These are phyloP conservation scores for Penicillium cosmopolitanum DNA, from an alignment of 495 filamentous ascomycete species.

Conservation along the genomic window DNA sequence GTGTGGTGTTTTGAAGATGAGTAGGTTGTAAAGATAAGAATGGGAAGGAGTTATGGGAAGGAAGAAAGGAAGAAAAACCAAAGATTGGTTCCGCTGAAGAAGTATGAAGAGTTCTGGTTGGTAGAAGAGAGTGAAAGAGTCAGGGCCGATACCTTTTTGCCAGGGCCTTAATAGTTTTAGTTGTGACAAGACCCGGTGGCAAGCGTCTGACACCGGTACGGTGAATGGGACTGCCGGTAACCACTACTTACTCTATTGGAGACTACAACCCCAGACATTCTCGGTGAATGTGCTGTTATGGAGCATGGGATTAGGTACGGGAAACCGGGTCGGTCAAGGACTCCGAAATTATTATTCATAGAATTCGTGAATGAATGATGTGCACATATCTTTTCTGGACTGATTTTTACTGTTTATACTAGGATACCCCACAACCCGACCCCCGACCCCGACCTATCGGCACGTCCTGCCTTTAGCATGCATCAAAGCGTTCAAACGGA, in stretches of 20 bases:
- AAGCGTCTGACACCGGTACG: slow-evolving; percentile 32
- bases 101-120: not conserved
- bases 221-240: slow-evolving; percentile 13
- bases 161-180: slow-evolving; percentile 8
- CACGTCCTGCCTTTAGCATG: slow-evolving; percentile 6
- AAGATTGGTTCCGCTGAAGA: not conserved
- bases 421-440: slow-evolving; percentile 12
- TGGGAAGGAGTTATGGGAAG: not conserved
- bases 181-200: slow-evolving; percentile 26
- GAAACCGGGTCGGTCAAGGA: slow-evolving; percentile 3
- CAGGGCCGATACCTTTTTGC: not conserved
- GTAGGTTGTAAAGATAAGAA: not conserved
- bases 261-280: not conserved
- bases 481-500: not conserved
- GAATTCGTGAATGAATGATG: not conserved
- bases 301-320: not conserved
- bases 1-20: not conserved
- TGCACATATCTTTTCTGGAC: too few relatives aligned
- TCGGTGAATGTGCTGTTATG: not conserved
- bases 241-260: not conserved
- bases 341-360: slow-evolving; percentile 16
- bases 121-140: not conserved
- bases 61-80: not conserved
- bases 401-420: not conserved
- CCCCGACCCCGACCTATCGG: slow-evolving; percentile 14